These are phyloP conservation scores for Moesziomyces sp. DNA, from an alignment of 1,284 basidiomycete genomes.

Conservation along the genomic window DNA sequence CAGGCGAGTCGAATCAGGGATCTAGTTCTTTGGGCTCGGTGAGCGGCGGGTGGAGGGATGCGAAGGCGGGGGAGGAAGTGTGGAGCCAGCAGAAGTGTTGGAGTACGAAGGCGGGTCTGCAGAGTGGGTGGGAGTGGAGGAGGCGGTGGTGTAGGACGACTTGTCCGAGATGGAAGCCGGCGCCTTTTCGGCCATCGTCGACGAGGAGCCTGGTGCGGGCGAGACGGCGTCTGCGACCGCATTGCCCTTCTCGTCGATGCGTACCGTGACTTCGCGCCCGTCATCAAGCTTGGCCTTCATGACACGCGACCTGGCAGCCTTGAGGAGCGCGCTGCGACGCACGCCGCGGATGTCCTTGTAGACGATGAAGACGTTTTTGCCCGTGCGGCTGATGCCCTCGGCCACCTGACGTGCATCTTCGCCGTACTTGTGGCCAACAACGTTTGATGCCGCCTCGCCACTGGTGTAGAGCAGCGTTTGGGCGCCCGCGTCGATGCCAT, in stretches of 20 bases:
- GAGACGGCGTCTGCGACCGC: conserved; percentile 25
- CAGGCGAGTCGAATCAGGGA: not conserved
- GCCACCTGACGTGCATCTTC: conserved; percentile 62
- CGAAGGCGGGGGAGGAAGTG: conserved; percentile 19
- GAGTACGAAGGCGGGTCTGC: conserved; percentile 29
- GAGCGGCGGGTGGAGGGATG: conserved; percentile 15
- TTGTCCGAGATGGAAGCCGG: conserved; percentile 15
- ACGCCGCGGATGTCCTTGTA: conserved; percentile 66
- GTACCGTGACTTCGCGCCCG: conserved; percentile 32
- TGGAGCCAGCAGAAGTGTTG: not conserved
- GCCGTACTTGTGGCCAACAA: conserved; percentile 67
- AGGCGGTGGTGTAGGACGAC: conserved; percentile 14
- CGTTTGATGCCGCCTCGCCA: conserved; percentile 58
- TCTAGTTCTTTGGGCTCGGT: conserved; percentile 16
- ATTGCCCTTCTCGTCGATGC: conserved; percentile 38
- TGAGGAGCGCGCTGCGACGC: conserved; percentile 60
- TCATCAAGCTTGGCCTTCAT: conserved; percentile 40
- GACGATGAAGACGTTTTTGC: conserved; percentile 61
- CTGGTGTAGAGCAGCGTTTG: conserved; percentile 56
- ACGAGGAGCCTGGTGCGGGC: not conserved
- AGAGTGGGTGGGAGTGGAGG: not conserved
- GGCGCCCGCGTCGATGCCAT: conserved; percentile 65
- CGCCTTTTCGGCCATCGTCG: not conserved
- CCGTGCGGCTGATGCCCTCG: conserved; percentile 53
- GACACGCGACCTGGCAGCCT: conserved; percentile 54